Evolutionary conservation across 495 filamentous ascomycete genomes (phyloP).

Genomic region (Bathelium albidoporum): DNA sequence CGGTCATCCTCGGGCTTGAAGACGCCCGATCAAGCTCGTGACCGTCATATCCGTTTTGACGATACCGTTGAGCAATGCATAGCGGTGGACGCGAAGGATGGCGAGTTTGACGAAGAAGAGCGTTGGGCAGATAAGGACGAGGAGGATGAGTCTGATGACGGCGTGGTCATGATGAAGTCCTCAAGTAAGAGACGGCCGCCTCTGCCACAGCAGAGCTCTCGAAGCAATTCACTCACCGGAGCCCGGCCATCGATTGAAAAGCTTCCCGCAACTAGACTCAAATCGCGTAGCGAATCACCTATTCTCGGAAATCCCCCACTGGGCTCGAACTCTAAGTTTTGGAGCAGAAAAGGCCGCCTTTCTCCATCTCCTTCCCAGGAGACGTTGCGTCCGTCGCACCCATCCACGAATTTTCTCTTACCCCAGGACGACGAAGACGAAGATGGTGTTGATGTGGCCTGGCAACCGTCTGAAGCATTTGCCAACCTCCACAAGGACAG

Average conservation of each 20-base stretch:
- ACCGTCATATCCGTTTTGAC: conserved; percentile 91
- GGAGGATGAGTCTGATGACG: conserved; percentile 62
- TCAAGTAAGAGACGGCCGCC: conserved; percentile 36
- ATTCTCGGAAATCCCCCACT: conserved; percentile 38
- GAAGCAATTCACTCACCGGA: conserved; percentile 49
- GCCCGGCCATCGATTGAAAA: conserved; percentile 81
- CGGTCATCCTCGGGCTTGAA: conserved; percentile 50
- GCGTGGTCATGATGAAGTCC: conserved; percentile 75
- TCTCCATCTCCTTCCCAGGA: conserved; percentile 69
- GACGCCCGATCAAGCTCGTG: conserved; percentile 55
- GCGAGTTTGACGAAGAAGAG: conserved; percentile 52
- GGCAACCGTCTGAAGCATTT: conserved; percentile 35
- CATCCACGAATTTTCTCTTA: conserved; percentile 60
- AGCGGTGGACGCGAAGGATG: conserved; percentile 74
- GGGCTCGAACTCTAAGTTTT: conserved; percentile 19
- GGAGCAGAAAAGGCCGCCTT: conserved; percentile 33
- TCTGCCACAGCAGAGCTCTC: conserved; percentile 34
- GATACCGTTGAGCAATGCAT: conserved; percentile 94
- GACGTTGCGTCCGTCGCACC: conserved; percentile 59
- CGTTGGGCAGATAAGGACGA: conserved; percentile 37
- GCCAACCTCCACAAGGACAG: conserved; percentile 17
- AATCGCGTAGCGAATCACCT: conserved; percentile 73
- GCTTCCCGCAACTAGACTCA: conserved; percentile 83
- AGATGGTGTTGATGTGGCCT: conserved; percentile 43
- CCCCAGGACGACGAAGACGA: conserved; percentile 50